phyloP scores from a whole-genome alignment of 2,329 filamentous ascomycete species.

The Penicillium brevicompactum region DNA sequence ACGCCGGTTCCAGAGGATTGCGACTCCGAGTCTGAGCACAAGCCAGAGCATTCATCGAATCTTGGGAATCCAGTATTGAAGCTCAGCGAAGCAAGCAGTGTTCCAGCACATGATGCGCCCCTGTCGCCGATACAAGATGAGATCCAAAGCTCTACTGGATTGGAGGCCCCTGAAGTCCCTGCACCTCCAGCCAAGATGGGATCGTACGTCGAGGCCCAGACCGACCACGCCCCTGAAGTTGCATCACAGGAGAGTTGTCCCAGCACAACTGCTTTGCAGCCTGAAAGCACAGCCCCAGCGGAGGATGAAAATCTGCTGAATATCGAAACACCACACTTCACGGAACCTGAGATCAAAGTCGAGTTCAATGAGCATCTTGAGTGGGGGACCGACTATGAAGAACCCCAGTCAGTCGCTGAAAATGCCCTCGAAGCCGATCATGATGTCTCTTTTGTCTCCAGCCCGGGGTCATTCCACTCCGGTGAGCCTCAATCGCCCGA shows the following conservation, averaged over 20 bases:
- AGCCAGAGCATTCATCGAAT: not conserved
- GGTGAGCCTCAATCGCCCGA: slow-evolving; percentile 26
- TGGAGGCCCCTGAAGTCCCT: not conserved
- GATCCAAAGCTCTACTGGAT: not conserved
- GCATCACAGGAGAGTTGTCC: not conserved
- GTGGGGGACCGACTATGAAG: not conserved
- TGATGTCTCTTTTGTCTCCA: slow-evolving; percentile 37
- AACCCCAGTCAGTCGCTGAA: not conserved
- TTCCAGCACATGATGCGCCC: not conserved
- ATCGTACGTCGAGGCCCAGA: not conserved
- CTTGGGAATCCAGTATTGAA: not conserved
- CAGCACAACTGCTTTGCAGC: not conserved
- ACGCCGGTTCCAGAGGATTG: slow-evolving; percentile 13
- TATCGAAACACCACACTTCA: not conserved
- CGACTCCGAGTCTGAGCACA: not conserved
- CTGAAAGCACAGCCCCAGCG: not conserved
- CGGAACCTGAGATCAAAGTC: not conserved
- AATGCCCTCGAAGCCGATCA: slow-evolving; percentile 23
- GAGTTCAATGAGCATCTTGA: not conserved
- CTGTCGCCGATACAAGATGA: not conserved
- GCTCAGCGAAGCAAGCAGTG: not conserved
- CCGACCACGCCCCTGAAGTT: not conserved
- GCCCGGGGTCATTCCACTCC: slow-evolving; percentile 48
- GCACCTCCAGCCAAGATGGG: not conserved
- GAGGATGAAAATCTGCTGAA: not conserved